Evolutionary conservation across 129 eudicot species (phyloP), one percentile per base, ranked within the genome.

Genomic region (Erigeron canadensis): DNA sequence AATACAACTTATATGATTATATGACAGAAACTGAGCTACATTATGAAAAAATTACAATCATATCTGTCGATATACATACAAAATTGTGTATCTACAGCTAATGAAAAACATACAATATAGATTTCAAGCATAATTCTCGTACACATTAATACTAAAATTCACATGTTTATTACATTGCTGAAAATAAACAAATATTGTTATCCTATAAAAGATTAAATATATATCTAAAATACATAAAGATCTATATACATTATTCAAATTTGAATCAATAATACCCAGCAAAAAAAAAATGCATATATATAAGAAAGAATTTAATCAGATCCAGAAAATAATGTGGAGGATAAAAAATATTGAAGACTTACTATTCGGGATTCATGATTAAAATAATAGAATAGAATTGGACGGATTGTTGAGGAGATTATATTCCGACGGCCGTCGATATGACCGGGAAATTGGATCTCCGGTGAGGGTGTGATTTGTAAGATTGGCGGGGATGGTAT

Each of bases 351-450:
- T 63, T 65, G 71, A 67, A 46, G 71, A 76, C 81, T 85, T 76
- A 85, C 90, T 85, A 86, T 82, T 85, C 89, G 46, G 86, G 80
- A 81, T 73, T 86, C 91, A 51, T 51, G 58, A 86, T 86, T 79
- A 50, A 63, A 34, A 63, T 45, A 13, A 65, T 2, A 22, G 45
- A 5, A 2, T 19, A 44, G 70, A 60, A 56, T 45, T 60, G 72
- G 60, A 69, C 37, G 63, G 19, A 70, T 57, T 67, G 71, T 34
- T 59, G 28, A 45, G 17, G 56, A 48, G 60, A 65, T 67, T 79
- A 50, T 28, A 50, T 69, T 70, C 83, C 77, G 77, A 70, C 72
- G 77, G 75, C 74, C 75, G 69, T 16, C 22, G 50, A 66, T 47
- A 55, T 60, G 80, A 61, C 43, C 60, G 48, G 38, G 71, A 45